Base-by-base conservation (phyloP, 306 rosid species). In the Castanopsis chinensis region DNA sequence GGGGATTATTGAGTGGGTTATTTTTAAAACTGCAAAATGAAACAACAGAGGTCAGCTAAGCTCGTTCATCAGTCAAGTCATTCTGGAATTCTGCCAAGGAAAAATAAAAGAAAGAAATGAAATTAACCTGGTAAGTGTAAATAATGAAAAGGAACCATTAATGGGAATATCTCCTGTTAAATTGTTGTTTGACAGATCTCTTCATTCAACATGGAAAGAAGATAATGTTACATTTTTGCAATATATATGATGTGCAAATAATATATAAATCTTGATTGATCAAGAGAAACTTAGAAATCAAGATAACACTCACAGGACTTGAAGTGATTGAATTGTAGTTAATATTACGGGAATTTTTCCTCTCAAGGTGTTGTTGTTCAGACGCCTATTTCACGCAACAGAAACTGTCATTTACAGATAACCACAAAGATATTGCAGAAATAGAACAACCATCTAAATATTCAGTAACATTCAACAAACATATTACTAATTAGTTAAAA, bases 61-160 rank as follows among this genome's bases (percentile, higher is more conserved):
- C 10, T 18, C 10, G 56, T 45, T 55, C 33, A 43, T 56, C 69
- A 41, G 56, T 28, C 64, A 6, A 41, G 56, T 28, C 64, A 6
- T 43, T 18, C 23, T 35, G 10, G 60, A 49, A 73, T 8, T 23
- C 52, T 65, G 32, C 28, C 12, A 12, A 21, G 71, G 25, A 68
- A 76, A 76, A 30, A 59, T 63, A 49, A 43, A 56, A n/a, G 25
- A 70, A 30, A 51, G 30, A 65, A 70, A 57, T 60, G 80, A 57
- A 60, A 84, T 63, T 74, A 71, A 96, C 99, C 98, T 96, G 94
- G 88, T 89, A 41, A 96, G 96, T 76, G 98, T 93, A 88, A 96
- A 93, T 51, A 86, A 74, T 45, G 91, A 83, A 89, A 96, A 96
- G 56, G 99, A 93, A 81, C 99, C 99, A 70, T 85, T 87, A 78